Evolutionary conservation across 169 alveolate species (phyloP).

Genomic region (Toxoplasma gondii): DNA sequence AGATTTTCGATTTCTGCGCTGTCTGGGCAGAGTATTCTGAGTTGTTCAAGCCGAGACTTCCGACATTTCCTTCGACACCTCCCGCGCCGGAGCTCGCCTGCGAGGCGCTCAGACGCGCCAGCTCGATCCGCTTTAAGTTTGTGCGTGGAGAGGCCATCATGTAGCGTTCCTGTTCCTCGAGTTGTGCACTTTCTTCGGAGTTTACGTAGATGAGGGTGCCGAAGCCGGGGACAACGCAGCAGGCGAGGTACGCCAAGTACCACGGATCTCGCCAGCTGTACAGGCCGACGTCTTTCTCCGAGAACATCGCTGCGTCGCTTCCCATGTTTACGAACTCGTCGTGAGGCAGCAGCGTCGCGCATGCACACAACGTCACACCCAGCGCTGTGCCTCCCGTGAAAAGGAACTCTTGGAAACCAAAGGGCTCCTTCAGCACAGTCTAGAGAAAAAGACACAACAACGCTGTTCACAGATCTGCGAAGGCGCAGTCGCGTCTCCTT

Average conservation of each 20-base stretch:
- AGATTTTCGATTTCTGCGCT: neutral
- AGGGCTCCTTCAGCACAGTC: conserved; percentile 77
- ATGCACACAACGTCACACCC: conserved; percentile 83
- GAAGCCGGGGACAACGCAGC: conserved; percentile 77
- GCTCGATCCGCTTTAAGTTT: neutral
- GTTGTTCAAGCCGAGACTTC: neutral
- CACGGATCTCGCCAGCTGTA: conserved; percentile 86
- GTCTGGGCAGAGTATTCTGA: neutral
- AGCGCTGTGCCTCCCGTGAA: conserved; percentile 82
- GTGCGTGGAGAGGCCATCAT: conserved; percentile 12
- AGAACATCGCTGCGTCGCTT: conserved; percentile 27
- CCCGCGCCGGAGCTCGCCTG: neutral
- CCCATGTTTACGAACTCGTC: conserved; percentile 46
- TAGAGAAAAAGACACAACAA: neutral
- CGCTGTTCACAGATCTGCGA: neutral
- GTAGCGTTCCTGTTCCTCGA: conserved; percentile 67
- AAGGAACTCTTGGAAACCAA: conserved; percentile 80
- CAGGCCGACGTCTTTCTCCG: conserved; percentile 71
- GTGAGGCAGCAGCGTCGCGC: conserved; percentile 80
- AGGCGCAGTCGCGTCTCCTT: no score
- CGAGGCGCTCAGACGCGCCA: neutral
- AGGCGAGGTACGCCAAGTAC: conserved; percentile 78
- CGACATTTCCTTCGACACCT: neutral
- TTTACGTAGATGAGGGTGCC: conserved; percentile 78
- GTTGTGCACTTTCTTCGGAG: conserved; percentile 75